These are phyloP conservation scores for Martiniozyma asiatica DNA, from an alignment of 1,139 yeast genomes.

Conservation along the genomic window DNA sequence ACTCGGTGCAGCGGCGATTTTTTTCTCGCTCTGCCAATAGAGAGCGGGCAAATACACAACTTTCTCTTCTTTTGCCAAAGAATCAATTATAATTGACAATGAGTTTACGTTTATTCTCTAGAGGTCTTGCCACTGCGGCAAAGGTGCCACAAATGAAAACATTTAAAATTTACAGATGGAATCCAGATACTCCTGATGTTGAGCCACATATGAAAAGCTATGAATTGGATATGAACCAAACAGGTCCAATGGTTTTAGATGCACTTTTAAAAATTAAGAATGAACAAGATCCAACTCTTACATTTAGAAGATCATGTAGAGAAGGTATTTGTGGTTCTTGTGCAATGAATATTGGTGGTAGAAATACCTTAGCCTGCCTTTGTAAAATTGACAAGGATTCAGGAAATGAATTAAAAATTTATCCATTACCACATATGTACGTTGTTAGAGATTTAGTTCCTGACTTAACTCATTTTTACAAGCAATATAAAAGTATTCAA, in stretches of 20 bases:
- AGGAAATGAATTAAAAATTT: slow-evolving; percentile 69
- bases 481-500: slow-evolving; percentile 96
- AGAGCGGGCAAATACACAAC: too few species aligned
- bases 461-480: slow-evolving; percentile 92
- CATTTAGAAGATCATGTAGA: slow-evolving; percentile 97
- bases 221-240: slow-evolving; percentile 72
- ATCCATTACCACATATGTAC: slow-evolving; percentile 97
- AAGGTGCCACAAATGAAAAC: slow-evolving; percentile 53
- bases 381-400: slow-evolving; percentile 83
- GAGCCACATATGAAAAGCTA: slow-evolving; percentile 82
- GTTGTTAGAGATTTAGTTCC: slow-evolving; percentile 96
- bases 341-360: slow-evolving; percentile 99
- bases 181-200: slow-evolving; percentile 90
- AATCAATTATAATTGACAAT: too few species aligned
- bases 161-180: slow-evolving; percentile 95
- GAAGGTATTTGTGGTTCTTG: slow-evolving; percentile 99
- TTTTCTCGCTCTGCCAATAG: too few species aligned
- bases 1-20: too few species aligned
- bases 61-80: too few species aligned
- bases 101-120: too few species aligned
- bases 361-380: slow-evolving; percentile 91
- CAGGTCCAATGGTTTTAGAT: slow-evolving; percentile 98
- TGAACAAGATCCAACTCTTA: slow-evolving; percentile 90
- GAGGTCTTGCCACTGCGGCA: slow-evolving; percentile 24
- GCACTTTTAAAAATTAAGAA: slow-evolving; percentile 90